These are phyloP conservation scores for Nemania sp. DNA, from an alignment of 2,329 filamentous ascomycete species.

Conservation along the genomic window DNA sequence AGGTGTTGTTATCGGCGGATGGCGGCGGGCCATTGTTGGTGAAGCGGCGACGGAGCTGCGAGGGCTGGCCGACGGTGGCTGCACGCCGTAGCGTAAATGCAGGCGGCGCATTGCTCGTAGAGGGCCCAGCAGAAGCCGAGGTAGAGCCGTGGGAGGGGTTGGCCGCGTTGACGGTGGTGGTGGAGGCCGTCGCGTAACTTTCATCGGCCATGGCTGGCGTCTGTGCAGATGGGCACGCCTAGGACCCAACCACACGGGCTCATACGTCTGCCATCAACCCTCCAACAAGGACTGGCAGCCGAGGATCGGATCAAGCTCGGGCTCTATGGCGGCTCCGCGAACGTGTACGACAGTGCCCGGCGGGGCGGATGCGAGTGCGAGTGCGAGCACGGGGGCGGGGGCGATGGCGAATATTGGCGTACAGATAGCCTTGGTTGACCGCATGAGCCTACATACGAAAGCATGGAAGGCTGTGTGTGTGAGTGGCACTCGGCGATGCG, in stretches of 20 bases:
- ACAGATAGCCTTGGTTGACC: background rate
- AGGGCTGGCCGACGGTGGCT: conserved; percentile 45
- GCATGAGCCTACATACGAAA: conserved; percentile 1
- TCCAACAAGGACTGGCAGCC: background rate
- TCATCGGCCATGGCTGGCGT: conserved; percentile 37
- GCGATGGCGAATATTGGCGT: background rate
- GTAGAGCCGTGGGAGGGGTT: conserved; percentile 18
- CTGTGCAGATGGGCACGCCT: no score
- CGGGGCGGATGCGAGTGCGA: background rate
- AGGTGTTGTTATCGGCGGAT: conserved; percentile 25
- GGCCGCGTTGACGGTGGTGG: conserved; percentile 28
- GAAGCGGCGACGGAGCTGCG: conserved; percentile 33
- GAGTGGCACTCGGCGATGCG: no score
- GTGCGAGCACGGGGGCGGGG: no score
- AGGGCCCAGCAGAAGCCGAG: background rate
- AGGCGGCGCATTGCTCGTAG: conserved; percentile 31
- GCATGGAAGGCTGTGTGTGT: conserved; percentile 3
- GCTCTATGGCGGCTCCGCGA: background rate
- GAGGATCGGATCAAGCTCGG: background rate
- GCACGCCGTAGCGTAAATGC: conserved; percentile 48
- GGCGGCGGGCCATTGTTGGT: conserved; percentile 26
- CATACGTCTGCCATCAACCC: conserved; percentile 13
- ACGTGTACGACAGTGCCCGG: background rate
- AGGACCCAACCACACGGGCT: conserved; percentile 25
- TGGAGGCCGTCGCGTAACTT: conserved; percentile 30